Conservation (phyloP, 139 green algal genomes). For the Auxenochlorella pyrenoidosa region DNA sequence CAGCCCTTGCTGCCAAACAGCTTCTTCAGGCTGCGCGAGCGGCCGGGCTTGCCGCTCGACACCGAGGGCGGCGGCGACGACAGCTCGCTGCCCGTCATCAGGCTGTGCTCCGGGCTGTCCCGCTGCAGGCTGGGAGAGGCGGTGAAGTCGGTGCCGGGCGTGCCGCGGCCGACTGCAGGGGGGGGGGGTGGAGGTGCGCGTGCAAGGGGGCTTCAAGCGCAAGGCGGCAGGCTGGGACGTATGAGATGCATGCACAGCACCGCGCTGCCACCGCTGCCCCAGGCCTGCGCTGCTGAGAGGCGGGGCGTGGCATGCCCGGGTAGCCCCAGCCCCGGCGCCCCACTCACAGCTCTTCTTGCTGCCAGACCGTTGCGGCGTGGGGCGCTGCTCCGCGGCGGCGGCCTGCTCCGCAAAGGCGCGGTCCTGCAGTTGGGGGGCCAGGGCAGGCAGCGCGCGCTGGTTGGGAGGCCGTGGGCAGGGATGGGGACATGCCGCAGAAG, state of each 20-base stretch:
- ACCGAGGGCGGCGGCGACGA: conserved; percentile 17
- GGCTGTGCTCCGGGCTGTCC: conserved; percentile 23
- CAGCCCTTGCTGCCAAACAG: conserved; percentile 13
- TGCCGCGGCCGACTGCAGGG: conserved; percentile 16
- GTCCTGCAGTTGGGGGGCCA: neutral
- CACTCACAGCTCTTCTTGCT: conserved; percentile 36
- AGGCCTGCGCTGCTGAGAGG: no score
- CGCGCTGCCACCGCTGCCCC: neutral
- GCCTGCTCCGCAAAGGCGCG: conserved; percentile 4
- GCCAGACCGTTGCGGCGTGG: neutral
- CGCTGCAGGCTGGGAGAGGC: neutral
- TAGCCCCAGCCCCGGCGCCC: no score
- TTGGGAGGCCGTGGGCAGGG: no score
- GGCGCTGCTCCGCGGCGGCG: neutral
- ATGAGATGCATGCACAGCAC: neutral
- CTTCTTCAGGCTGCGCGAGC: neutral
- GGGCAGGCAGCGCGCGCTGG: no score
- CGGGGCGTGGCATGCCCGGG: neutral
- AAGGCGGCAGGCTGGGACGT: neutral
- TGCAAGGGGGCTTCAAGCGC: no score
- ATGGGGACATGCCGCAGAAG: no score
- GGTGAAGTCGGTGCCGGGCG: neutral
- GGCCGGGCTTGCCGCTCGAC: neutral
- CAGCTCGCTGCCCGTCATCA: conserved; percentile 28
- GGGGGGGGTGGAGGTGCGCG: neutral